These are phyloP conservation scores for Picea glauca DNA, from an alignment of 75 land plant species.

Conservation along the genomic window DNA sequence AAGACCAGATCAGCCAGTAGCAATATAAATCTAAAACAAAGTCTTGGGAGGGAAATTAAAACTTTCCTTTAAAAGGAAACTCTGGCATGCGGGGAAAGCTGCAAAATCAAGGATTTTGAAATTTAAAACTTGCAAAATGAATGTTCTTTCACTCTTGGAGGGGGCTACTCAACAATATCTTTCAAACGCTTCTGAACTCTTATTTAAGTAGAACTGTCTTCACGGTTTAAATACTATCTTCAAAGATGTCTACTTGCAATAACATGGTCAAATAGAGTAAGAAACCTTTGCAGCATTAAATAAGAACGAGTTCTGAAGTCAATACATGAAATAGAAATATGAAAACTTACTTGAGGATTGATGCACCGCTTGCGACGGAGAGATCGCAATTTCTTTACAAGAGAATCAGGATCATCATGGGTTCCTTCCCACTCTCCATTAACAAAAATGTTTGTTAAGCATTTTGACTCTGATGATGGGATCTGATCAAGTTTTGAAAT, in stretches of 20 bases:
- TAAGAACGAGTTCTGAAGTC: background rate
- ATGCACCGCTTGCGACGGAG: slow-evolving; percentile 45
- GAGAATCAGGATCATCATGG: slow-evolving; percentile 34
- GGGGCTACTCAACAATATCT: background rate
- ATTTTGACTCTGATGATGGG: slow-evolving; percentile 20
- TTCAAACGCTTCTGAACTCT: background rate
- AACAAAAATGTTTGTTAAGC: slow-evolving; percentile 56
- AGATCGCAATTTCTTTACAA: slow-evolving; percentile 34
- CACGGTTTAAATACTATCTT: background rate
- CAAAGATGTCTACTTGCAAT: background rate
- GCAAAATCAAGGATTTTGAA: no score
- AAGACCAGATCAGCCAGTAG: no score
- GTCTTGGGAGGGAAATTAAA: no score
- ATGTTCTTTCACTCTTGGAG: background rate
- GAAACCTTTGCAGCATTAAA: background rate
- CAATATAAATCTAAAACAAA: no score
- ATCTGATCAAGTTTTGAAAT: slow-evolving; percentile 43
- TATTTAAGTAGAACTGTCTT: background rate
- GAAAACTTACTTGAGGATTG: background rate
- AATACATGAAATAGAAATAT: background rate
- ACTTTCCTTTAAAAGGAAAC: no score
- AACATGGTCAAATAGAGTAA: background rate
- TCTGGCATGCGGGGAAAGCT: no score
- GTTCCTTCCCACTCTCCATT: slow-evolving; percentile 85
- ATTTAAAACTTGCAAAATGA: no score